Evolutionary conservation across 495 filamentous ascomycete species (phyloP), one percentile per base, ranked within the genome.

Genomic region (Penicillium soppii): DNA sequence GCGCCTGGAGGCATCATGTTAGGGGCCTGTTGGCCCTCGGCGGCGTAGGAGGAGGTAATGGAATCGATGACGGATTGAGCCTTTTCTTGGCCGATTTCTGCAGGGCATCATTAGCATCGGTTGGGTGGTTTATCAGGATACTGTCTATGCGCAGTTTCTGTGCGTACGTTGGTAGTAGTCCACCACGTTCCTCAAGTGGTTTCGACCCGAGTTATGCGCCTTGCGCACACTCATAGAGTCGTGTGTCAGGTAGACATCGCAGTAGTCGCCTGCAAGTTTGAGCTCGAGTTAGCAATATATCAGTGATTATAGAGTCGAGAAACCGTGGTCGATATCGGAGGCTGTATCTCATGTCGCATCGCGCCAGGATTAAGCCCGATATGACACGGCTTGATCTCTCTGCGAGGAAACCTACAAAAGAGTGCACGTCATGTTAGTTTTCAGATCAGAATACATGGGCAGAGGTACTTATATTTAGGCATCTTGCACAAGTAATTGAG

Each of bases 211-310:
- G 78, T 98, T 98, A 73, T 98, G 94, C 13, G 94, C 94, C 74
- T 97, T 97, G 63, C 94, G 90, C 64, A 98, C 94, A 75, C 90
- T 95, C 92, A 97, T 98, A 12, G 90, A 95, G 84, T 98, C 95
- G 80, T 98, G 94, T 50, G 95, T 98, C 58, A 98, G 88, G 80
- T 98, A 98, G 70, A 98, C 95, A 86, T 98, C 94, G 82, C 94
- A 98, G 78, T 97, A 98, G 70, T 98, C 94, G 80, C 94, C 92
- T 89, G 70, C 73, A 55, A 56, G 70, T 59, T 38, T 30, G 33
- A 46, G 35, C 7, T 12, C 40, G 30, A 29, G 53, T 56, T 42
- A 52, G 45, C 46, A 46, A 33, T 43, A 12, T 45, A 36, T n/a
- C 40, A 19, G 25, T 20, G 4, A 23, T 7, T 48, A 13, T 26